Conservation (phyloP, 2,329 filamentous ascomycete genomes). For the Xylariaceae sp. region DNA sequence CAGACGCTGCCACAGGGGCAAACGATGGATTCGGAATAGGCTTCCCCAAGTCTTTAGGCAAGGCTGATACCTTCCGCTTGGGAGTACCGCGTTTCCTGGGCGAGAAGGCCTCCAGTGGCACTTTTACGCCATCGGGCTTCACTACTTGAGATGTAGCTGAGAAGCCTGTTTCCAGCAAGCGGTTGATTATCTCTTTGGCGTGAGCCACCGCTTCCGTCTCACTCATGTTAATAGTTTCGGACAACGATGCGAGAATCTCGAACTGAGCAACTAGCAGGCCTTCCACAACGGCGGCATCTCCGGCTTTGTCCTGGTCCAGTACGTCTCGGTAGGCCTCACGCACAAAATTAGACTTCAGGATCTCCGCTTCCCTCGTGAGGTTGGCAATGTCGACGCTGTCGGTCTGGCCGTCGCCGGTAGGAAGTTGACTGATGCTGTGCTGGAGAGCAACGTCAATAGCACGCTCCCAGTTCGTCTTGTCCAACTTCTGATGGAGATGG, state of each 20-base stretch:
- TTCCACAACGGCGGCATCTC: conserved; percentile 73
- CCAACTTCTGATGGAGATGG: conserved; percentile 79
- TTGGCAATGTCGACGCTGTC: conserved; percentile 64
- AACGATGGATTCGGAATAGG: conserved; percentile 43
- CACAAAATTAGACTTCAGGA: conserved; percentile 77
- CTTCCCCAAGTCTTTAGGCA: conserved; percentile 35
- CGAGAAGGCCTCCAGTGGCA: conserved; percentile 60
- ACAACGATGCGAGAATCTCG: conserved; percentile 78
- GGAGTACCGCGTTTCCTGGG: conserved; percentile 70
- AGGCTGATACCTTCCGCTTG: conserved; percentile 55
- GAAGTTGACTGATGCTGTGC: conserved; percentile 74
- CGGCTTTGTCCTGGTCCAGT: conserved; percentile 75
- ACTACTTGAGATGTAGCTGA: conserved; percentile 75
- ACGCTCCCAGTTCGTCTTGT: conserved; percentile 80
- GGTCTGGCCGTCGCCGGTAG: conserved; percentile 57
- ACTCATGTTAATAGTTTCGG: conserved; percentile 73
- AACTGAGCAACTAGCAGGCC: conserved; percentile 85
- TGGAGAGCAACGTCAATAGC: conserved; percentile 81
- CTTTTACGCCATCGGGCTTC: conserved; percentile 71
- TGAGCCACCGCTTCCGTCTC: conserved; percentile 77
- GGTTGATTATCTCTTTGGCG: conserved; percentile 70
- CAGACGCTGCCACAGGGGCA: conserved; percentile 25
- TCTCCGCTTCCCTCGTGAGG: conserved; percentile 74
- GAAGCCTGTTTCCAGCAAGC: conserved; percentile 71
- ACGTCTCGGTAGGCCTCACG: conserved; percentile 73